Conservation (phyloP, 208 protist genomes). For the Acanthamoeba royreba region DNA sequence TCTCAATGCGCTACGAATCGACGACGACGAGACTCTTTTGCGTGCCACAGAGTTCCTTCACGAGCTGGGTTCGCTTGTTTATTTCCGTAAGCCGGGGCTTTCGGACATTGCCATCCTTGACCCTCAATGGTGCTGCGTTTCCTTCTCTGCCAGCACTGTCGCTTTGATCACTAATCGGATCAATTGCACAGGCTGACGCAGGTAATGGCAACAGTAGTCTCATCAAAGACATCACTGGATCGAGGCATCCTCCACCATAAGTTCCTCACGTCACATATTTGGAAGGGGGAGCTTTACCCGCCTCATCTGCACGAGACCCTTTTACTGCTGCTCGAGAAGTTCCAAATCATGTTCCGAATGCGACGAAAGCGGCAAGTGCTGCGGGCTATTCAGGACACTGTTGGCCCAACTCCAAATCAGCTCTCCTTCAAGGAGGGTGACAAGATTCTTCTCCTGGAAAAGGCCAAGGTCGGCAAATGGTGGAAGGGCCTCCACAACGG, state of each 20-base stretch:
- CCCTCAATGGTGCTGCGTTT: neutral
- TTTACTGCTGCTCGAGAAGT: slow-evolving; percentile 6
- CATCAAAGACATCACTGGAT: slow-evolving; percentile 36
- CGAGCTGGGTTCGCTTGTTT: slow-evolving; percentile 38
- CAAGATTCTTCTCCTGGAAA: neutral
- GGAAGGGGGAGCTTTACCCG: slow-evolving; percentile 33
- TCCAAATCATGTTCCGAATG: slow-evolving; percentile 40
- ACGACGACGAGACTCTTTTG: neutral
- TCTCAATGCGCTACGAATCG: neutral
- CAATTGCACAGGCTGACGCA: neutral
- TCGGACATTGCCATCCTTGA: slow-evolving; percentile 41
- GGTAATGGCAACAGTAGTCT: slow-evolving; percentile 39
- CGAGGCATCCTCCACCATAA: slow-evolving; percentile 11
- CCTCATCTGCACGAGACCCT: slow-evolving; percentile 12
- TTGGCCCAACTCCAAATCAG: neutral
- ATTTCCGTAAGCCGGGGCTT: slow-evolving; percentile 29
- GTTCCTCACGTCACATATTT: slow-evolving; percentile 44
- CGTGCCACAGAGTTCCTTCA: neutral
- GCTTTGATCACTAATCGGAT: neutral
- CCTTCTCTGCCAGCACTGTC: neutral
- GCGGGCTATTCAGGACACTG: neutral
- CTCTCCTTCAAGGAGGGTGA: neutral
- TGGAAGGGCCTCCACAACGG: slow-evolving; percentile 38
- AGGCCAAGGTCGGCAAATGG: slow-evolving; percentile 20
- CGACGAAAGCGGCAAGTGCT: neutral